Base-by-base conservation (phyloP, 345 rosid species). In the Garcia nutans region DNA sequence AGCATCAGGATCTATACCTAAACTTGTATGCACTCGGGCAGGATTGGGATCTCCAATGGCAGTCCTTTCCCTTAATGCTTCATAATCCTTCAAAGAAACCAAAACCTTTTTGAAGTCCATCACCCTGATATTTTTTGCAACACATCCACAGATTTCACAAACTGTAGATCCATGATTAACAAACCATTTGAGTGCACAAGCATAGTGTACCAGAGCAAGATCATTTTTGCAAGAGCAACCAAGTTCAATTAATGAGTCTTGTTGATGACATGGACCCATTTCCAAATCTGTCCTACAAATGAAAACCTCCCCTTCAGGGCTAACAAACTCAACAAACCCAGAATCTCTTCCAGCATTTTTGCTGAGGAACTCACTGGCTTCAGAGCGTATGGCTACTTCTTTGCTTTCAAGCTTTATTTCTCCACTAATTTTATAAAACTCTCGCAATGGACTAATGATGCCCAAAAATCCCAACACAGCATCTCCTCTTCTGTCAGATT, bases 121-220 rank as follows among this genome's bases (percentile, higher is more conserved):
- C 60, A 75, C 74, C 75, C 81, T 89, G 76, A 95, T 80, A 73
- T 86, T 91, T 73, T 87, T 90, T 0, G 97, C 93, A 71, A 84
- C 63, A 75, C 74, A 65, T 9, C 99, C 97, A 74, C 99, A 95
- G 66, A 95, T 93, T 79, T 95, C 99, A 20, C 99, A 95, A 11
- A 91, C 80, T 0, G 97, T 95, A 24, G 99, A 95, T 76, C 99
- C 97, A 74, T 90, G 97, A 84, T 87, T 95, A 67, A 95, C 89
- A 83, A 95, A 95, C 99, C 99, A 95, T 80, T 95, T 95, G 49
- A 95, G 92, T 10, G 97, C 99, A 70, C 97, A 95, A 4, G 97
- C 91, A 76, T 93, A 95, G 78, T 93, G 99, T 28, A 95, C 99
- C 20, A 91, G 79, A 44, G 94, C 95, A 73, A 95, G 97, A 80